Evolutionary conservation across 345 rosid genomes (phyloP).

Genomic region (Lepidium didymum): DNA sequence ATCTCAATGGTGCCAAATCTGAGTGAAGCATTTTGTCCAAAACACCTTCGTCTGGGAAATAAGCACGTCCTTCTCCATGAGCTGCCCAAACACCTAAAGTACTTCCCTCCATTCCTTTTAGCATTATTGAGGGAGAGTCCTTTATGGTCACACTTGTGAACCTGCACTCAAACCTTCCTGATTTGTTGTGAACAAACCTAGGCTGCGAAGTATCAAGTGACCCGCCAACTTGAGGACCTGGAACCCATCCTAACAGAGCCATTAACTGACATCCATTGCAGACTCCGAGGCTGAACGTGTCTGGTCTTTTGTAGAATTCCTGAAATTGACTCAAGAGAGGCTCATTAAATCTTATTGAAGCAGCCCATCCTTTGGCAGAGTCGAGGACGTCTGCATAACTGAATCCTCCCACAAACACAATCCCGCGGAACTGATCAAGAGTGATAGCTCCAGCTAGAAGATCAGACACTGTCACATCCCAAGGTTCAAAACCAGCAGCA

Average conservation of each 20-base stretch:
- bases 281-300: slow-evolving; percentile 86
- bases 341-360: slow-evolving; percentile 74
- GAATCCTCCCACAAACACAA: slow-evolving; percentile 91
- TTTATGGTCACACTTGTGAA: slow-evolving; percentile 68
- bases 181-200: slow-evolving; percentile 84
- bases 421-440: slow-evolving; percentile 64
- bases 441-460: slow-evolving; percentile 57
- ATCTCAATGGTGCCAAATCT: slow-evolving; percentile 69
- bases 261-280: slow-evolving; percentile 96
- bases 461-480: slow-evolving; percentile 94
- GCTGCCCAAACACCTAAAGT: slow-evolving; percentile 96
- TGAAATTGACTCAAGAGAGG: slow-evolving; percentile 73
- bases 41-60: slow-evolving; percentile 84
- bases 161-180: slow-evolving; percentile 91
- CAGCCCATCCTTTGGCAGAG: slow-evolving; percentile 99
- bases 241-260: slow-evolving; percentile 93
- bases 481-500: slow-evolving; percentile 92
- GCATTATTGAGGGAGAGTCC: slow-evolving; percentile 83
- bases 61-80: slow-evolving; percentile 94
- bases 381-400: slow-evolving; percentile 93
- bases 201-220: slow-evolving; percentile 79
- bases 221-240: slow-evolving; percentile 88
- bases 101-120: slow-evolving; percentile 94
- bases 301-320: slow-evolving; percentile 79
- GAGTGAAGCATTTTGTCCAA: slow-evolving; percentile 65